Base-by-base conservation (phyloP, 768 basidiomycete genomes). In the Boletus huronensis region DNA sequence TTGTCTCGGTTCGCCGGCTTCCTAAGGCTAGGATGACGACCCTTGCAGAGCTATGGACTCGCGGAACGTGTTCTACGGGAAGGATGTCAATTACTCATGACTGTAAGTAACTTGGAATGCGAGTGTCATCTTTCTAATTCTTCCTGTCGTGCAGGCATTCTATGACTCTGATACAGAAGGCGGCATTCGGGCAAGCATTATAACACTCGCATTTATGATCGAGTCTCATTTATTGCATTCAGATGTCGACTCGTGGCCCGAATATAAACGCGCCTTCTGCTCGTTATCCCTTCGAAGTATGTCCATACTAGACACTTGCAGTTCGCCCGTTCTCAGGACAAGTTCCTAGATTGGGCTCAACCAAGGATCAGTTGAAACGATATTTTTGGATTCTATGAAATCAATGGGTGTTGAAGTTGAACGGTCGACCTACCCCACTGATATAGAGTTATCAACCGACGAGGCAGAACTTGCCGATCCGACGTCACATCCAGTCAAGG, bases 201-300 rank as follows among this genome's bases (percentile, higher is more conserved):
- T 34, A 31, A 16, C 16, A 0, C 17, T 31, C 16, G 13, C 25
- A 17, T 26, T 16, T 17, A 23, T 50, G 7, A 49, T 53, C 16
- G 17, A 39, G 19, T 46, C 45, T 52, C 21, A 48, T 44, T 17
- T 6, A 48, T 50, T 14, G 10, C 34, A 31, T 25, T 50, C 50
- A 89, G 86, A 75, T 85, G 11, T 82, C 82, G 14, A 82, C 81
- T 45, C 79, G 85, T 10, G 77, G 78, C 1, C 74, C 81, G 6
- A 84, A 87, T 64, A 74, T 88, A 13, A 79, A 76, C 5, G 81
- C 82, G 5, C 73, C 81, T 0, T 77, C 78, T 17, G 85, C 86
- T 13, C 77, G 86, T 36, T 89, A 82, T 67, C 87, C 84, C 3
- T 89, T 85, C 56, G 87, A 87, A 70, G 87, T 84, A 59, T 53